Evolutionary conservation across 306 rosid genomes (phyloP), one percentile per base, ranked within the genome.

Genomic region (Pyrus communis): DNA sequence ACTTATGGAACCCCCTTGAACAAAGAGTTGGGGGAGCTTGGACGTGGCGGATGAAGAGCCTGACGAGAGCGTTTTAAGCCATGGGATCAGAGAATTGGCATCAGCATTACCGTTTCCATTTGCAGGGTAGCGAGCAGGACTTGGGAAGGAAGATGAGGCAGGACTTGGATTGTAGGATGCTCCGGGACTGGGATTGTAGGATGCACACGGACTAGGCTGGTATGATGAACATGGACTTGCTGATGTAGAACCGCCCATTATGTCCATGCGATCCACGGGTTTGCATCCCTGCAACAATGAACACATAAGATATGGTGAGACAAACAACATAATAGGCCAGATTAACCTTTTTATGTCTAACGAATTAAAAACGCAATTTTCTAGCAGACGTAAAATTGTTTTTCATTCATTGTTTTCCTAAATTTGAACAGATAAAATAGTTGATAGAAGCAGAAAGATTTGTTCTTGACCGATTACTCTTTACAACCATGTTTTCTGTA

Each of bases 71-170:
- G 84, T 88, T 63, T 85, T 88, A 71, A 88, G 84, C 91, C 91
- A 88, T 23, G 91, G 91, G 63, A 88, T 88, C 76, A 88, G 91
- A 15, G 91, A 88, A 77, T 88, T 86, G 17, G 91, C 83, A 70
- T 88, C 91, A 13, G 86, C 78, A 74, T 73, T 85, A 28, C 70
- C 85, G 49, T 83, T 85, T 63, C 70, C 80, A 51, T 83, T 77
- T 14, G 76, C 82, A 7, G 86, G 45, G 77, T 81, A 88, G 33
- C 66, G 91, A 12, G 91, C 76, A 2, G 89, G 91, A 70, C 89
- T 88, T 19, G 89, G 91, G 69, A 85, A 88, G 35, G 91, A 88
- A 79, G 91, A 88, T 9, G 91, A 88, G 18, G 82, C 78, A 28
- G 91, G 91, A 71, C 91, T 88, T 60, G 87, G 91, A 78, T 85